phyloP scores from a whole-genome alignment of 495 filamentous ascomycete species.

The Daldinia concentrica region DNA sequence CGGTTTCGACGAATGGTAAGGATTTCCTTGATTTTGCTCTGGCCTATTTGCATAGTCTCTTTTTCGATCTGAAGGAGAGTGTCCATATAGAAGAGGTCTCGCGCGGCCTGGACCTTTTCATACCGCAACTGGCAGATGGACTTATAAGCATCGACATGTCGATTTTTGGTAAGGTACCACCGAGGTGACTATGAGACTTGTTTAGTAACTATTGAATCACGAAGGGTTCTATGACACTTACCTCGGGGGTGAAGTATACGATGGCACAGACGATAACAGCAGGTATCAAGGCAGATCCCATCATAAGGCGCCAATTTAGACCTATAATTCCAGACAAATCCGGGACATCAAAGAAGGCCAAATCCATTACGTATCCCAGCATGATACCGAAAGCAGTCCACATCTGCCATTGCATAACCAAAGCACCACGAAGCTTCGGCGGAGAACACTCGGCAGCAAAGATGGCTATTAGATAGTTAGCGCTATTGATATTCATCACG shows the following conservation, averaged over 20 bases:
- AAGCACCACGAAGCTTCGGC: conserved; percentile 76
- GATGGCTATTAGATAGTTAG: conserved; percentile 48
- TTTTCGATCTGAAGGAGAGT: conserved; percentile 74
- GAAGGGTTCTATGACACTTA: conserved; percentile 33
- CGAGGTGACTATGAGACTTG: conserved; percentile 57
- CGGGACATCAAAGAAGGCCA: conserved; percentile 74
- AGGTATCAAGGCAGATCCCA: conserved; percentile 80
- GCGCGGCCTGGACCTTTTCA: conserved; percentile 77
- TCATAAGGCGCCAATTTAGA: conserved; percentile 85
- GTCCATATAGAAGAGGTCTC: conserved; percentile 86
- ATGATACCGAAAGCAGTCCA: conserved; percentile 89
- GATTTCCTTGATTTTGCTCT: conserved; percentile 72
- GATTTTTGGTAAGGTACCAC: conserved; percentile 79
- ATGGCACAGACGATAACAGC: conserved; percentile 74
- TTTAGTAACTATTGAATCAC: conserved; percentile 11
- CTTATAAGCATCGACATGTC: conserved; percentile 71
- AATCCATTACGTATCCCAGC: conserved; percentile 75
- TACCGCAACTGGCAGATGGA: conserved; percentile 73
- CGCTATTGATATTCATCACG: neutral
- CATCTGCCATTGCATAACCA: conserved; percentile 79
- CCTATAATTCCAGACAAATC: conserved; percentile 64
- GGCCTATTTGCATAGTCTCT: conserved; percentile 63
- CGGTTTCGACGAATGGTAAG: conserved; percentile 80
- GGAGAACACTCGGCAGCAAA: conserved; percentile 83
- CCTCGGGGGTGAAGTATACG: conserved; percentile 79